phyloP scores from a whole-genome alignment of 768 basidiomycete species.

The Candolleomyces aberdarensis region DNA sequence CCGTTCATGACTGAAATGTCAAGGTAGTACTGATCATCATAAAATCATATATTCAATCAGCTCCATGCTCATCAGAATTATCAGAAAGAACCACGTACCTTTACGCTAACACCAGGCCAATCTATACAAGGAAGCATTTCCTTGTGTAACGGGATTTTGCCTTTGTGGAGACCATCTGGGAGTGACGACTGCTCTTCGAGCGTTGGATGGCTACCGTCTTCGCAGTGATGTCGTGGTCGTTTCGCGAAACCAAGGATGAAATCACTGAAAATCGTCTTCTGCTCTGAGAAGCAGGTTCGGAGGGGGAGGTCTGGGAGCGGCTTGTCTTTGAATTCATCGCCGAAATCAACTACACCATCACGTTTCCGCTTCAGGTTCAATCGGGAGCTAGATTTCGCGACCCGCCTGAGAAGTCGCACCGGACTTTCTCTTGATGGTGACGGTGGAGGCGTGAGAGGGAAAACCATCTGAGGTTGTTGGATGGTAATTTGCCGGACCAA shows the following conservation, averaged over 20 bases:
- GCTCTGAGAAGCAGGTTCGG: conserved; percentile 35
- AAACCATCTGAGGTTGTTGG: conserved; percentile 33
- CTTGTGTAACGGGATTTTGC: conserved; percentile 50
- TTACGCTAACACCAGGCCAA: conserved; percentile 65
- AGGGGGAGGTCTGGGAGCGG: conserved; percentile 41
- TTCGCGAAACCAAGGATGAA: conserved; percentile 71
- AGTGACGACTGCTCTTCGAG: conserved; percentile 44
- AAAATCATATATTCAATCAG: conserved; percentile 1
- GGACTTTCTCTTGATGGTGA: conserved; percentile 47
- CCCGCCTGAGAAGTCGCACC: conserved; percentile 31
- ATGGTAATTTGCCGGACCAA: conserved; percentile 59
- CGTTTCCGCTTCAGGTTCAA: conserved; percentile 14
- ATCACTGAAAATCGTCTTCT: conserved; percentile 43
- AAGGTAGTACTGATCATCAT: conserved; percentile 57
- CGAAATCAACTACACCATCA: conserved; percentile 12
- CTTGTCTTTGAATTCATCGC: conserved; percentile 29
- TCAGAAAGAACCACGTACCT: conserved; percentile 40
- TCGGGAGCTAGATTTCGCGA: conserved; percentile 30
- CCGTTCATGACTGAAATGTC: conserved; percentile 67
- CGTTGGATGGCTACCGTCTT: conserved; percentile 40
- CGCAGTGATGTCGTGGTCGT: conserved; percentile 48
- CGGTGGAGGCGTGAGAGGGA: conserved; percentile 46
- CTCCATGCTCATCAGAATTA: conserved; percentile 5
- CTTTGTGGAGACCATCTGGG: conserved; percentile 69
- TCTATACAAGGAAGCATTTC: conserved; percentile 64